phyloP scores from a whole-genome alignment of 805 yeast genomes.

The Candida stauntonica region DNA sequence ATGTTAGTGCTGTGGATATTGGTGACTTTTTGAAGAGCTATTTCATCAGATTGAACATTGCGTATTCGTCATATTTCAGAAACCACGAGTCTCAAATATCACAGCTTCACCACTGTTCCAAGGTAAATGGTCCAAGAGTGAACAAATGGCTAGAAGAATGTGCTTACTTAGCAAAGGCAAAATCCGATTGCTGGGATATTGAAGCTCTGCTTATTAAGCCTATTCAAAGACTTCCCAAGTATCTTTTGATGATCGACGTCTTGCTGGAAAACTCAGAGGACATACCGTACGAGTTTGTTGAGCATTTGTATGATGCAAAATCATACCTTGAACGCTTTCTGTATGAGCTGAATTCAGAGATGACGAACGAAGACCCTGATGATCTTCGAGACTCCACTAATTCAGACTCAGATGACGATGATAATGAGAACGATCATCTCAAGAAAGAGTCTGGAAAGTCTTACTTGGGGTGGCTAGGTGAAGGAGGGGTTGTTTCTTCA shows the following conservation, averaged over 20 bases:
- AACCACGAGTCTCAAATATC: constrained; percentile 30
- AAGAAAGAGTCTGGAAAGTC: not conserved
- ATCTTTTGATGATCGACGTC: constrained; percentile 15
- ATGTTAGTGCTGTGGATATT: constrained; percentile 22
- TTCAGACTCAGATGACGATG: not conserved
- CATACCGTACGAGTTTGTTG: constrained; percentile 7
- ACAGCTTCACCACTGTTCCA: constrained; percentile 21
- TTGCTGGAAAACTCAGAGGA: constrained; percentile 17
- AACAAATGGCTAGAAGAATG: constrained; percentile 34
- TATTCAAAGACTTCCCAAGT: constrained; percentile 27
- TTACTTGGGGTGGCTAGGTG: not conserved
- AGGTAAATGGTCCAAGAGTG: constrained; percentile 20
- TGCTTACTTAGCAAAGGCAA: constrained; percentile 21
- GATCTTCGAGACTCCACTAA: not conserved
- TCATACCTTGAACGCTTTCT: constrained; percentile 16
- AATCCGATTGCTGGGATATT: constrained; percentile 27
- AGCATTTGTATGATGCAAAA: constrained; percentile 18
- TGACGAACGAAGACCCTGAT: not conserved
- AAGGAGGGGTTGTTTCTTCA: not conserved
- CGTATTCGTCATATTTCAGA: constrained; percentile 31
- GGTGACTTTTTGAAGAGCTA: constrained; percentile 29
- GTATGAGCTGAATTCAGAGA: constrained; percentile 7
- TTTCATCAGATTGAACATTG: constrained; percentile 30
- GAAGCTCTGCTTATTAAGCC: constrained; percentile 32
- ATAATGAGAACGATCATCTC: not conserved